Percentiles rank a stretch among this genome's conserved stretches.
These are phyloP conservation scores for Agaricus bisporus DNA, from an alignment of 768 basidiomycete species.

Conservation along the genomic window DNA sequence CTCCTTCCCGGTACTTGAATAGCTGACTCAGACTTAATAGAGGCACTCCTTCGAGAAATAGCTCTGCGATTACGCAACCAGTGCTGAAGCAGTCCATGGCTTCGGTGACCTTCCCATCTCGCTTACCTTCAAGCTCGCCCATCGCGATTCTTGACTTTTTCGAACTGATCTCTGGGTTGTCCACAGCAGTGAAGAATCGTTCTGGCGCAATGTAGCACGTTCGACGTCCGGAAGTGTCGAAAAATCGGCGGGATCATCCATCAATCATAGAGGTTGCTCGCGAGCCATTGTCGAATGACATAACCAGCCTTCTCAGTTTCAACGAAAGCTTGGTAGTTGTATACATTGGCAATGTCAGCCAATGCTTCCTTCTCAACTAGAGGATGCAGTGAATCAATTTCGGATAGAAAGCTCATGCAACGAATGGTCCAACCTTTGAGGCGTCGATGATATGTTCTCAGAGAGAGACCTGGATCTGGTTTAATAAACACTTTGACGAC, in stretches of 20 bases:
- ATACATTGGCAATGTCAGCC: conserved; percentile 79
- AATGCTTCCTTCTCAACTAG: conserved; percentile 84
- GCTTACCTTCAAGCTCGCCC: conserved; percentile 54
- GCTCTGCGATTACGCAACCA: conserved; percentile 92
- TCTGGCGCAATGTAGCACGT: conserved; percentile 98
- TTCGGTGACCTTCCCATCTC: conserved; percentile 84
- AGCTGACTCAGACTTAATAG: conserved; percentile 92
- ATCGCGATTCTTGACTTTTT: conserved; percentile 52
- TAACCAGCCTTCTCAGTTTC: conserved; percentile 98
- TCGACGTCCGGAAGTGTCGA: conserved; percentile 88
- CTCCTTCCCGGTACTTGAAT: conserved; percentile 89
- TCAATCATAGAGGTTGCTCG: conserved; percentile 92
- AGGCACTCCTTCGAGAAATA: conserved; percentile 91
- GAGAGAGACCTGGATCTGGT: conserved; percentile 77
- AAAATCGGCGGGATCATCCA: conserved; percentile 96
- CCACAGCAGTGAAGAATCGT: conserved; percentile 77
- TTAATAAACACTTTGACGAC: conserved; percentile 96
- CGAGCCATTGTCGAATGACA: conserved; percentile 90
- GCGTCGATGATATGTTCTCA: conserved; percentile 67
- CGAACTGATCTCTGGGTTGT: conserved; percentile 62
- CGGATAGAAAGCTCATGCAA: not conserved
- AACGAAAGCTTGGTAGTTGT: conserved; percentile 82
- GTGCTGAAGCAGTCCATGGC: conserved; percentile 96
- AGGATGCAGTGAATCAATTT: not conserved
- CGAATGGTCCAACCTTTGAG: conserved; percentile 58